Conservation (phyloP, 2,329 filamentous ascomycete genomes). For the Fusarium newnesense region DNA sequence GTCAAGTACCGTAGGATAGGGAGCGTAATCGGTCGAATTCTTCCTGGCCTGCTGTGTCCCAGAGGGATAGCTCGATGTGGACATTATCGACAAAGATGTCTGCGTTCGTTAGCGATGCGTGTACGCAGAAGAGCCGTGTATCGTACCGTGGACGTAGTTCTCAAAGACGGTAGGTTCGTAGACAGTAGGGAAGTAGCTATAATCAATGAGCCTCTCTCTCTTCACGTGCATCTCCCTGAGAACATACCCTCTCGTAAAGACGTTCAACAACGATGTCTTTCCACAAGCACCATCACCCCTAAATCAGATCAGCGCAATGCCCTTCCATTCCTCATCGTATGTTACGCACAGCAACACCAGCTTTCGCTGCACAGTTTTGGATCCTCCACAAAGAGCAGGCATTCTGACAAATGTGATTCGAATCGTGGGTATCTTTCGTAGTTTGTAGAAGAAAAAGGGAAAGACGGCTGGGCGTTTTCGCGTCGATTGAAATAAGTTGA, state of each 20-base stretch:
- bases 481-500: constrained; percentile 14
- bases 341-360: constrained; percentile 82
- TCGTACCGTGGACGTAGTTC: constrained; percentile 95
- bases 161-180: constrained; percentile 99
- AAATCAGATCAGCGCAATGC: constrained; percentile 30
- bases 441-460: background rate
- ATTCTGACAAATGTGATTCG: constrained; percentile 22
- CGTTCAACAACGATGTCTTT: constrained; percentile 96
- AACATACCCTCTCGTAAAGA: constrained; percentile 94
- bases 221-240: background rate
- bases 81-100: constrained; percentile 98
- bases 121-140: background rate
- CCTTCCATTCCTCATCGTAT: background rate
- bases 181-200: constrained; percentile 94
- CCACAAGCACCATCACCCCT: constrained; percentile 96
- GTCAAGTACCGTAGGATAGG: constrained; percentile 82
- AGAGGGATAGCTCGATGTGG: constrained; percentile 96
- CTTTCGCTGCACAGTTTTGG: constrained; percentile 93
- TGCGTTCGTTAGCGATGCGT: constrained; percentile 49
- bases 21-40: constrained; percentile 97
- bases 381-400: constrained; percentile 69
- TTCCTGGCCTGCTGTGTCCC: constrained; percentile 98
- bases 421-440: constrained; percentile 5
- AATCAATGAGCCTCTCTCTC: constrained; percentile 24
- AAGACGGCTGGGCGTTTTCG: background rate